phyloP scores from a whole-genome alignment of 768 basidiomycete genomes.

The Strobilomyces echinocephalus region DNA sequence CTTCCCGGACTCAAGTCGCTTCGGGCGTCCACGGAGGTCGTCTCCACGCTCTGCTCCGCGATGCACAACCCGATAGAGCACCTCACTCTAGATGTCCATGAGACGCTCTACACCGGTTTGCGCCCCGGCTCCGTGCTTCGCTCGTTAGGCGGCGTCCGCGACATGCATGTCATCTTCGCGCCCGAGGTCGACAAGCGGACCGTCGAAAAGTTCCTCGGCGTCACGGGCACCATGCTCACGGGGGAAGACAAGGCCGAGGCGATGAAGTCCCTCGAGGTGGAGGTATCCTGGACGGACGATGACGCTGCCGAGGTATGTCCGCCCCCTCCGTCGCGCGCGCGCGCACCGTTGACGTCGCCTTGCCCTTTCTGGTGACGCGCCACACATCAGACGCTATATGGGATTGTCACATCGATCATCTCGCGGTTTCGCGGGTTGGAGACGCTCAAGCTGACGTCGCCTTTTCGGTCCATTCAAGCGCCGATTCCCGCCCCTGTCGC shows the following conservation, averaged over 20 bases:
- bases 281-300: constrained; percentile 24
- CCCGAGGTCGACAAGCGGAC: constrained; percentile 33
- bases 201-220: constrained; percentile 28
- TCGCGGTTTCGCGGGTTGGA: constrained; percentile 28
- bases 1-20: constrained; percentile 26
- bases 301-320: constrained; percentile 27
- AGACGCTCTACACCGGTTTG: constrained; percentile 27
- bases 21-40: constrained; percentile 25
- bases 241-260: constrained; percentile 7
- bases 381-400: constrained; percentile 21
- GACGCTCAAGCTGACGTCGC: constrained; percentile 29
- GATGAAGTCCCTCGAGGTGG: constrained; percentile 25
- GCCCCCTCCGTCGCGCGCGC: background rate
- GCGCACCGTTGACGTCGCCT: background rate
- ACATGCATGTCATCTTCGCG: constrained; percentile 27
- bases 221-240: constrained; percentile 21
- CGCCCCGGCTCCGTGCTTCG: constrained; percentile 27
- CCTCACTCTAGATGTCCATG: constrained; percentile 23
- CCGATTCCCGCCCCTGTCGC: constrained; percentile 7
- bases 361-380: background rate
- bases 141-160: constrained; percentile 23
- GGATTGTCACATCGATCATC: constrained; percentile 29
- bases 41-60: constrained; percentile 17
- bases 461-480: constrained; percentile 26
- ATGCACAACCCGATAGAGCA: constrained; percentile 15